Evolutionary conservation across 2,329 filamentous ascomycete species (phyloP), one percentile per base, ranked within the genome.

Genomic region (Aspergillus persii): DNA sequence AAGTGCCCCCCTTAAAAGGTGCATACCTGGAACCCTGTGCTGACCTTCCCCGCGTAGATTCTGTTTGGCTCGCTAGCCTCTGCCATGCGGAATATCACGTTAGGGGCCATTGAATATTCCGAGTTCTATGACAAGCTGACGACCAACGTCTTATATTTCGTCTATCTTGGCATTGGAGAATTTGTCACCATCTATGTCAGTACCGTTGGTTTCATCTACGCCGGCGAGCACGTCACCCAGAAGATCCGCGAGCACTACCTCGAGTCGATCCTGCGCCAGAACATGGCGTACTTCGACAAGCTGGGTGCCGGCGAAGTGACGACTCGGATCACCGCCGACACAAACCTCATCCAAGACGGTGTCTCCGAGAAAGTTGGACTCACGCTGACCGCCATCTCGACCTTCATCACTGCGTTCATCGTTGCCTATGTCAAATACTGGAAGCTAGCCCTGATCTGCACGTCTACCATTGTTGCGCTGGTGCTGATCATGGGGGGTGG

Each of bases 241-340:
- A 91, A 92, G 78, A 90, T 93, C 67, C 86, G 93, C 59, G 86
- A 91, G 71, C 84, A 91, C 66, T 98, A 98, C 68, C 84, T 99
- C 6, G 84, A 88, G 67, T 91, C 90, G 63, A 93, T 92, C 70
- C 80, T 96, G 79, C 86, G 86, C 61, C 92, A 96, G 73, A 96
- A 96, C 73, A 94, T 96, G 73, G 92, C 86, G 50, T 96, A 91
- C 75, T 96, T 96, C 76, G 95, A 98, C 75, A 95, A 95, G 70
- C 83, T 96, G 12, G 94, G 93, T 54, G 90, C 92, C 36, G 93
- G 94, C 59, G 95, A 97, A 76, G 91, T 98, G 61, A 96, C 93
- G 0, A 96, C 93, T 1, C 88, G 93, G 63, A 96, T 97, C 67
- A 98, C 94, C 0, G 89, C 93, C 9, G 94, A 98, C 74, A 96